Evolutionary conservation across 768 basidiomycete genomes (phyloP), one percentile per base, ranked within the genome.

Genomic region (Gelatoporia subvermispora): DNA sequence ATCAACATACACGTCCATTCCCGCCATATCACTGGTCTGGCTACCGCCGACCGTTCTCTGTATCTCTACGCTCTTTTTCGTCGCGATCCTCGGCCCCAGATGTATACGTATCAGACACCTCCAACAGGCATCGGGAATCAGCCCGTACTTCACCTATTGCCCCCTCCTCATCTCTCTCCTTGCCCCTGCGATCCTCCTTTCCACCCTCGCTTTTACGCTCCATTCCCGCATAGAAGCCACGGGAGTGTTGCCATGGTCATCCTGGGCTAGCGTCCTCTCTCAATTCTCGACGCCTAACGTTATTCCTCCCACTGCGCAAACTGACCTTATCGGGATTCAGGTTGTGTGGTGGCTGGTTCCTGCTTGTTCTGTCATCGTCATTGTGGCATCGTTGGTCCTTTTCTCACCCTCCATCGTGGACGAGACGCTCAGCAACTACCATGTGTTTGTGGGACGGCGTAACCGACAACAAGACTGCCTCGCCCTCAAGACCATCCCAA

Each of bases 41-140:
- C 58, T 10, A 52, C 51, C 55, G 41, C 68, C 69, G 34, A 74
- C 77, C 2, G 59, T 63, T 2, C 58, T 72, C 10, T 70, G 70
- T 0, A 57, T 77, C 45, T 50, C 74, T 23, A 75, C 75, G 3
- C 74, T 78, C 8, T 57, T 78, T 34, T 40, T 74, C 24, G 55
- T 78, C 22, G 72, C 72, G 53, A 55, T 61, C 49, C 52, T 68
- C 37, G 66, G 76, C 18, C 62, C 79, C 41, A 53, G 70, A 35
- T 24, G 71, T 66, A 46, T 44, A 50, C 31, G 35, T 58, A 38
- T 37, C 45, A 43, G 46, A 35, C 54, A 58, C 42, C 56, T 58
- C 18, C 51, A 45, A 17, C 50, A 52, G 22, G 49, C 54, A 5
- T 50, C 49, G 43, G 48, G 44, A 28, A 41, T 53, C 47, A 54